phyloP scores from a whole-genome alignment of 2,329 filamentous ascomycete genomes.

The Fusarium bactridioides region DNA sequence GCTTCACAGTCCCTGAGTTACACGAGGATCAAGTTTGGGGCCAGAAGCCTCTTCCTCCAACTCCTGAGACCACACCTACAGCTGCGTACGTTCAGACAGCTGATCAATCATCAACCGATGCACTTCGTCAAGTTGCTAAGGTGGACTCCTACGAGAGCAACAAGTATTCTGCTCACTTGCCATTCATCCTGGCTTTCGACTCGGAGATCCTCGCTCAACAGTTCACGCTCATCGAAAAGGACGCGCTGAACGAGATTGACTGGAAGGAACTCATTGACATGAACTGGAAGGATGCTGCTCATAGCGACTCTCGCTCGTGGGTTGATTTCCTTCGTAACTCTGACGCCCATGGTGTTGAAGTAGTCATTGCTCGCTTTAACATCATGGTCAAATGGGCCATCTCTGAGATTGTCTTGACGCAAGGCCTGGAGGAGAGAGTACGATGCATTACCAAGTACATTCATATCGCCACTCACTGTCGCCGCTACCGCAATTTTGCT shows the following conservation, averaged over 20 bases:
- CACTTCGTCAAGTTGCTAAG: constrained; percentile 47
- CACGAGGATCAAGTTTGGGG: constrained; percentile 38
- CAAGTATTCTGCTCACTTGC: constrained; percentile 68
- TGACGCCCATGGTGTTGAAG: constrained; percentile 78
- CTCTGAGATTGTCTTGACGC: constrained; percentile 80
- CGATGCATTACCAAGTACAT: constrained; percentile 82
- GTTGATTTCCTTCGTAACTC: constrained; percentile 79
- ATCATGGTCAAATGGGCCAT: constrained; percentile 88
- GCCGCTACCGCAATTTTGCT: constrained; percentile 81
- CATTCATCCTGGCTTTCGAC: constrained; percentile 83
- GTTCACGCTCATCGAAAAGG: constrained; percentile 86
- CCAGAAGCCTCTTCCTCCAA: constrained; percentile 45
- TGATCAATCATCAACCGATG: constrained; percentile 46
- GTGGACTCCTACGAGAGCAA: constrained; percentile 42
- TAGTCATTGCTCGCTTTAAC: constrained; percentile 87
- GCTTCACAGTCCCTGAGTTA: constrained; percentile 35
- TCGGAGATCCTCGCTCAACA: constrained; percentile 82
- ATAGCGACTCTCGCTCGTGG: constrained; percentile 76
- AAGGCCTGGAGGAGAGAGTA: constrained; percentile 74
- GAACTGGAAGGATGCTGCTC: constrained; percentile 76
- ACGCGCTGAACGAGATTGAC: constrained; percentile 84
- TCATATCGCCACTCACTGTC: constrained; percentile 80
- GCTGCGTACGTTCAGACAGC: constrained; percentile 47
- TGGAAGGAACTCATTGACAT: constrained; percentile 89
- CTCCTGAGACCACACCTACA: constrained; percentile 59